Percentiles rank a stretch among this genome's conserved stretches.
phyloP scores from a whole-genome alignment of 768 basidiomycete species.

The Russula earlei region DNA sequence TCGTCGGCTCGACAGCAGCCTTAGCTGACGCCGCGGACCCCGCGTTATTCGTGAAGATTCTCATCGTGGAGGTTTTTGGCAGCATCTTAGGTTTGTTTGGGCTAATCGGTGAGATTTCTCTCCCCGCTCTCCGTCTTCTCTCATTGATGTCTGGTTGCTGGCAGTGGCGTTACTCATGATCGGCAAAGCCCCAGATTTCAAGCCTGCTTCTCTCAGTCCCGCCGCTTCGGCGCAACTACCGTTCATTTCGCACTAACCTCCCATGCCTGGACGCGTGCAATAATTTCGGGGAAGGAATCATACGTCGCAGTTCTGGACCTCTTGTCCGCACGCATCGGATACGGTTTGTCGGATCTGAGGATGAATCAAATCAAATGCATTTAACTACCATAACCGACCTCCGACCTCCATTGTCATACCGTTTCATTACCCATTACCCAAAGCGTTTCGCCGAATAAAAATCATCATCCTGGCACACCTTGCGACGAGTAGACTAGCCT shows the following conservation, averaged over 20 bases:
- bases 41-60: constrained; percentile 88
- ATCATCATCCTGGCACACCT: background rate
- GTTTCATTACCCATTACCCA: background rate
- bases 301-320: background rate
- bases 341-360: background rate
- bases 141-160: background rate
- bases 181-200: constrained; percentile 52
- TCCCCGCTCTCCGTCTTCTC: background rate
- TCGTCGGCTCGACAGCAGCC: constrained; percentile 93
- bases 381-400: background rate
- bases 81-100: constrained; percentile 90
- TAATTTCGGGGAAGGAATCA: background rate
- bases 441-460: background rate
- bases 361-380: background rate
- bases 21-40: constrained; percentile 94
- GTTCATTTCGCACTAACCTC: background rate
- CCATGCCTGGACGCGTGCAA: background rate
- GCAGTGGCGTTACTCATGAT: constrained; percentile 79
- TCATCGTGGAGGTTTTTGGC: constrained; percentile 92
- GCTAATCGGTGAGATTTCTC: constrained; percentile 61
- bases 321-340: background rate
- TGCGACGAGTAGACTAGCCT: background rate
- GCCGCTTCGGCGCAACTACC: background rate
- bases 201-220: constrained; percentile 25
- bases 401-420: background rate